These are phyloP conservation scores for Coemansia sp. DNA, from an alignment of 192 early-diverging fungal genomes.

Conservation along the genomic window DNA sequence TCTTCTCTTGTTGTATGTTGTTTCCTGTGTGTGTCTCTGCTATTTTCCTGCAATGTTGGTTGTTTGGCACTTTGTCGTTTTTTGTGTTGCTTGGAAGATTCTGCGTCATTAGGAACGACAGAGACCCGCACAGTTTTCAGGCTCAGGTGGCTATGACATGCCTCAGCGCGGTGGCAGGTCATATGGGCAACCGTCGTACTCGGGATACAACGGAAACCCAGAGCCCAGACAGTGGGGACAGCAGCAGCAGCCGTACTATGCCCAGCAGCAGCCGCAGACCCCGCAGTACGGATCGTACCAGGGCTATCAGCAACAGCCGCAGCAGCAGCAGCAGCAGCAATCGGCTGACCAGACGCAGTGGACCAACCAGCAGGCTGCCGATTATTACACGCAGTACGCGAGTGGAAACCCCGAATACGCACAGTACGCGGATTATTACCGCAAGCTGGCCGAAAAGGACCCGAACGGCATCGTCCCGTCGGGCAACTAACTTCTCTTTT, in stretches of 20 bases:
- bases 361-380: slow-evolving; percentile 50
- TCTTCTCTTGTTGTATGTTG: not conserved
- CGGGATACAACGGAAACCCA: slow-evolving; percentile 2
- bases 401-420: slow-evolving; percentile 44
- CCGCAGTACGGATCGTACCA: slow-evolving; percentile 16
- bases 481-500: slow-evolving; percentile 19
- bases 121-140: slow-evolving; percentile 4
- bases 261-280: slow-evolving; percentile 3
- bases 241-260: slow-evolving; percentile 5
- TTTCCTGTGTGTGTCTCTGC: slow-evolving; percentile 1
- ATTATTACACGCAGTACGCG: slow-evolving; percentile 48
- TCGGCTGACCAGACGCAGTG: slow-evolving; percentile 32
- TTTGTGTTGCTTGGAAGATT: not conserved
- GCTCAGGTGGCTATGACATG: slow-evolving; percentile 17
- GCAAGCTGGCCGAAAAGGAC: slow-evolving; percentile 46
- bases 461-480: slow-evolving; percentile 49
- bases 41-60: too few species aligned
- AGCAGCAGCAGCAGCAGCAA: slow-evolving; percentile 23
- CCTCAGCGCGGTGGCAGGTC: not conserved
- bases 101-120: not conserved
- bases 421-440: slow-evolving; percentile 50
- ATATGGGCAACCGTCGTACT: slow-evolving; percentile 1
- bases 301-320: slow-evolving; percentile 17
- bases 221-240: slow-evolving; percentile 19
- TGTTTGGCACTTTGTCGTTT: not conserved